Evolutionary conservation across 208 protist genomes (phyloP).

Genomic region (Leishmania lainsoni): DNA sequence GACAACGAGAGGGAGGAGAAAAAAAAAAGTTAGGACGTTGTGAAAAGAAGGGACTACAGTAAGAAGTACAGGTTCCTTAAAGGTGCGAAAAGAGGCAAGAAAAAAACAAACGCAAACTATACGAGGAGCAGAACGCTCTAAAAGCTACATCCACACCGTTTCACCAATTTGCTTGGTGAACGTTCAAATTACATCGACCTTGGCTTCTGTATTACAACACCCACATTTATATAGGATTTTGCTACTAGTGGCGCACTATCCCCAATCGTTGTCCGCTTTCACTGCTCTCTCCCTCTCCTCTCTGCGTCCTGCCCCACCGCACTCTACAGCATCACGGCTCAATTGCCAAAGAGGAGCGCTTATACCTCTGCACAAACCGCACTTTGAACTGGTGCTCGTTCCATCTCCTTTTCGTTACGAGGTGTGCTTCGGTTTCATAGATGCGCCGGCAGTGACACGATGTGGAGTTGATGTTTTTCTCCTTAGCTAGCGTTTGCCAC

Average conservation of each 20-base stretch:
- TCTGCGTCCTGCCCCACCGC: background rate
- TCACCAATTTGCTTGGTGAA: background rate
- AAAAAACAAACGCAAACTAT: background rate
- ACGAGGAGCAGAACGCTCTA: background rate
- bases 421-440: background rate
- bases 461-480: background rate
- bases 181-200: background rate
- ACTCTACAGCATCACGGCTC: background rate
- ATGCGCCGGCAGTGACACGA: background rate
- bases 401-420: background rate
- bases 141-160: background rate
- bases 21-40: background rate
- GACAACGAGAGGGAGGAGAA: background rate
- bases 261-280: no score
- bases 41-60: background rate
- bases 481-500: no score
- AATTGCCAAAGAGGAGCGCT: background rate
- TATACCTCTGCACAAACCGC: background rate
- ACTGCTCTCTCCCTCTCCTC: background rate
- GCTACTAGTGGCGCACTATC: background rate
- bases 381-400: no score
- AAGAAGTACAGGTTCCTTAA: background rate
- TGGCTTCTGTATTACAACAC: background rate
- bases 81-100: background rate
- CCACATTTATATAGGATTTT: background rate